Base-by-base conservation (phyloP, 139 green algal genomes). In the Asterochloris sp. region DNA sequence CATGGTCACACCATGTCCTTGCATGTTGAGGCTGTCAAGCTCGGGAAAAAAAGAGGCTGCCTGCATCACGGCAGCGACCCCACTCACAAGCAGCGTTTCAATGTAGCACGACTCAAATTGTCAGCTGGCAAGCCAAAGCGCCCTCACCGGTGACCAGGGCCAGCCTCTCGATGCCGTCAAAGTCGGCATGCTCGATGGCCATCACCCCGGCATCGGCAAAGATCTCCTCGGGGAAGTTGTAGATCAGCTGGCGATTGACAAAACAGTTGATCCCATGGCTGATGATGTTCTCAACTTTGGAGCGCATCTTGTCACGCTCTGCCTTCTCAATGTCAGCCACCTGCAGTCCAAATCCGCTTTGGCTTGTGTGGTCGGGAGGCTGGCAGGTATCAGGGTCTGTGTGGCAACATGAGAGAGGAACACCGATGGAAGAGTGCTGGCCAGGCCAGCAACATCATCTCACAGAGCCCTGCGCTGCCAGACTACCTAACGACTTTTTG, bases 241-340 rank as follows among this genome's bases (percentile, higher is more conserved):
- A 99, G 87, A 99, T 99, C 80, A 99, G 93, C 89, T 96, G 93
- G 29, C 97, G 91, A 91, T 99, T 99, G 87, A 99, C 93, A 88
- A 99, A 99, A 86, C 92, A 94, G 91, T 98, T 99, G 93, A 97
- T 95, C 85, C 92, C 93, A 85, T 98, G 93, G 17, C 74, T 84
- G 60, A 98, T 92, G 87, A 99, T 99, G 78, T 92, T 92, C 82
- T 96, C 87, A 66, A 89, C 86, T 92, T 99, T 99, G 68, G 88
- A 81, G 14, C 80, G 77, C 97, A 99, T 99, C 92, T 99, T 99
- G 12, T 94, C 87, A 89, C 96, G 97, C 91, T 99, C 97, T 12
- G 97, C 97, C 64, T 89, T 90, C 88, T 99, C 97, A 63, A 99
- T 98, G 47, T 98, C 96, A 0, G 93, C 97, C 76, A 98, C 94